Percentiles rank a stretch among this genome's conserved stretches.
Conservation (phyloP, 2,329 filamentous ascomycete genomes). For the Fusarium denticulatum region DNA sequence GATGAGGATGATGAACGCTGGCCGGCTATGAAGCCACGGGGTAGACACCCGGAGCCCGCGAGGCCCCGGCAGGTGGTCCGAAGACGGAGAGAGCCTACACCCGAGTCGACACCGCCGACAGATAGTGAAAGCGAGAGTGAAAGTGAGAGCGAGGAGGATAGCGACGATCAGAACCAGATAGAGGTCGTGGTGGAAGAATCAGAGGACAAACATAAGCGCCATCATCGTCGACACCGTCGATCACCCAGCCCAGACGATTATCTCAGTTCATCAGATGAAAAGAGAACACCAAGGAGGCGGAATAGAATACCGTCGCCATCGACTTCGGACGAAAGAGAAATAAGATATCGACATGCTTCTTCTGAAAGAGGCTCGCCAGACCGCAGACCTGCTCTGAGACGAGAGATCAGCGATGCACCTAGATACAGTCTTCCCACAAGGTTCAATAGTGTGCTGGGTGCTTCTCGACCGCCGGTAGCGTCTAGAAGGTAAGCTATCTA, state of each 20-base stretch:
- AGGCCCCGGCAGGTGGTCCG: slow-evolving; percentile 25
- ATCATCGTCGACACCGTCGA: slow-evolving; percentile 23
- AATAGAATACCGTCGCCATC: slow-evolving; percentile 37
- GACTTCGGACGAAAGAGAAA: slow-evolving; percentile 41
- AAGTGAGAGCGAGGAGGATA: slow-evolving; percentile 23
- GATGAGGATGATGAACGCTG: slow-evolving; percentile 31
- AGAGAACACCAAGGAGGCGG: slow-evolving; percentile 34
- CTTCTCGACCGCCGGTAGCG: slow-evolving; percentile 48
- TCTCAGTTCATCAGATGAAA: slow-evolving; percentile 40
- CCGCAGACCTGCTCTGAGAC: slow-evolving; percentile 43
- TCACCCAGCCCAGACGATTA: slow-evolving; percentile 43
- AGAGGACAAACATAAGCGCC: slow-evolving; percentile 37
- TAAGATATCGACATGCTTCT: slow-evolving; percentile 37
- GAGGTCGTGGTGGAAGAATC: slow-evolving; percentile 44
- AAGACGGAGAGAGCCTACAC: slow-evolving; percentile 33
- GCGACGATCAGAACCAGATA: slow-evolving; percentile 32
- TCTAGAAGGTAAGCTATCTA: slow-evolving; percentile 44
- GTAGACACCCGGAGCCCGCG: slow-evolving; percentile 30
- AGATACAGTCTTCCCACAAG: slow-evolving; percentile 41
- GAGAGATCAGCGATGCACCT: slow-evolving; percentile 45
- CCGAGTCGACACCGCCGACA: slow-evolving; percentile 31
- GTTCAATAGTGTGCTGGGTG: slow-evolving; percentile 46
- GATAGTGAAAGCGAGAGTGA: slow-evolving; percentile 26
- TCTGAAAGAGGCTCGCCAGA: slow-evolving; percentile 45
- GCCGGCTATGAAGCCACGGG: slow-evolving; percentile 32